Evolutionary conservation across 805 yeast genomes (phyloP).

Genomic region (Ogataea siamensis): DNA sequence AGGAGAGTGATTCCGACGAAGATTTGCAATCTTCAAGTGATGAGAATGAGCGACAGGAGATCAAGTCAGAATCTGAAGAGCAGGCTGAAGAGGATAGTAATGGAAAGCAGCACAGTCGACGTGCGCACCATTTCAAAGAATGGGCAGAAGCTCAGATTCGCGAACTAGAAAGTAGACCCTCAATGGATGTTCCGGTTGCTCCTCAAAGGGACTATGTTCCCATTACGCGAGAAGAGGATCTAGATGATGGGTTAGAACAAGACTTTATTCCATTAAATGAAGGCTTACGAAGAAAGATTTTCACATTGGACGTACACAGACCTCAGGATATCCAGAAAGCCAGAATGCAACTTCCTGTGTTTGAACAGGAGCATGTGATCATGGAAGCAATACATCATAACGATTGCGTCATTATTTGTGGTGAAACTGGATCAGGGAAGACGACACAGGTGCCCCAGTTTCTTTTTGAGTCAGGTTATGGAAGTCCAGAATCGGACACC

Average conservation of each 20-base stretch:
- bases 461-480: conserved; percentile 89
- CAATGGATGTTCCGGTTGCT: conserved; percentile 44
- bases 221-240: conserved; percentile 65
- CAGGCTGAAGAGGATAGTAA: conserved; percentile 27
- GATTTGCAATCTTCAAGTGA: too few relatives aligned
- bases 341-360: conserved; percentile 80
- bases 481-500: conserved; percentile 52
- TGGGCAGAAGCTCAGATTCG: conserved; percentile 85
- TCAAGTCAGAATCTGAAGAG: conserved; percentile 27
- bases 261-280: conserved; percentile 58
- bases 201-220: conserved; percentile 55
- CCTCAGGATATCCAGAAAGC: conserved; percentile 61
- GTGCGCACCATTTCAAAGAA: conserved; percentile 68
- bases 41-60: conserved; percentile 25
- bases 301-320: conserved; percentile 66
- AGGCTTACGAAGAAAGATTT: conserved; percentile 53
- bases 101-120: conserved; percentile 38
- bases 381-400: conserved; percentile 96
- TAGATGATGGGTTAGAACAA: conserved; percentile 65
- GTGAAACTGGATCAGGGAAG: conserved; percentile 98
- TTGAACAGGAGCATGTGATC: conserved; percentile 82
- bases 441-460: conserved; percentile 98
- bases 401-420: conserved; percentile 87
- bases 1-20: conserved; percentile 8
- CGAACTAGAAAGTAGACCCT: conserved; percentile 59